phyloP scores from a whole-genome alignment of 306 rosid genomes.

The Lotus japonicus region DNA sequence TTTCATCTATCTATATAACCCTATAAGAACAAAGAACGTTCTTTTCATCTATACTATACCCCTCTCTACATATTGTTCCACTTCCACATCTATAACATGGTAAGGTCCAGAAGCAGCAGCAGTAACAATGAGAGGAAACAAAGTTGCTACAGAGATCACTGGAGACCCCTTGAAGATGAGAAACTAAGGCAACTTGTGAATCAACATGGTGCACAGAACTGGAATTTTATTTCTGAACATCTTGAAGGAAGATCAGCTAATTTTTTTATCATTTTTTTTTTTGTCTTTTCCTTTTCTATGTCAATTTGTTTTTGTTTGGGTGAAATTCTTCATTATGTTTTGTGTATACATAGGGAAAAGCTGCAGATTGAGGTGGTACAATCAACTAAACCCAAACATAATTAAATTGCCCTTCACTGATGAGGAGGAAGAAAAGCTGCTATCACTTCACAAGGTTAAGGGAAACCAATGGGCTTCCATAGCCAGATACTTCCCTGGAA shows the following conservation, averaged over 20 bases:
- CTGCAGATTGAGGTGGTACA: conserved; percentile 72
- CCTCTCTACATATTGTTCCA: no score
- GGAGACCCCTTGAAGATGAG: conserved; percentile 55
- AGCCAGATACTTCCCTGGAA: conserved; percentile 45
- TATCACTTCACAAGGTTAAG: conserved; percentile 40
- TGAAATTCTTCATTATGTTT: neutral
- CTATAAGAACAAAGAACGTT: neutral
- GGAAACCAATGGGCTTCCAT: conserved; percentile 69
- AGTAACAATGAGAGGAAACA: conserved; percentile 13
- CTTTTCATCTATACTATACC: neutral
- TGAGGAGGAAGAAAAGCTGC: conserved; percentile 48
- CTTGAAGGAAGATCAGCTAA: conserved; percentile 57
- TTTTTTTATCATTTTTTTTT: neutral
- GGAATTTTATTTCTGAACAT: conserved; percentile 59
- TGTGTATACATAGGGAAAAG: conserved; percentile 42
- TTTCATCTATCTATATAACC: neutral
- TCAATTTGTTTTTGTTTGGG: no score
- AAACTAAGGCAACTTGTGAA: conserved; percentile 40
- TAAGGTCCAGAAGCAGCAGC: conserved; percentile 22
- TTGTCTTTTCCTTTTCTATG: neutral
- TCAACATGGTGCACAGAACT: conserved; percentile 50
- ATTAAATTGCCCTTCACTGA: conserved; percentile 44
- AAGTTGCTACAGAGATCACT: conserved; percentile 49
- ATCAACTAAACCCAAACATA: conserved; percentile 58
- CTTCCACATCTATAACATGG: conserved; percentile 8